Base-by-base conservation (phyloP, 2,329 filamentous ascomycete genomes). In the Penicillium sp. region DNA sequence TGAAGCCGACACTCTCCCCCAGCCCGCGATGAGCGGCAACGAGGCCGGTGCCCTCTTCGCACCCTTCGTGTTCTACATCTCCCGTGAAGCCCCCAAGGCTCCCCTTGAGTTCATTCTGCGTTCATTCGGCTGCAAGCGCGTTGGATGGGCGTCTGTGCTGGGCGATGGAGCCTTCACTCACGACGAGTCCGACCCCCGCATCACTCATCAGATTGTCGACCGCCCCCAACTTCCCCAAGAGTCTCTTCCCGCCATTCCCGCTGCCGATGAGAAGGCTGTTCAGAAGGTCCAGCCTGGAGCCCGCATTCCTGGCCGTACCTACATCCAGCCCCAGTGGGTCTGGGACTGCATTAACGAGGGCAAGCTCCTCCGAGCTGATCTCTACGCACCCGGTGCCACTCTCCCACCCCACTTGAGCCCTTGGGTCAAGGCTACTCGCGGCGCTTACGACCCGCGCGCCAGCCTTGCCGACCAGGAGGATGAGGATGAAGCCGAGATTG, bases 311-410 rank as follows among this genome's bases (percentile, higher is more conserved):
- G 91, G 91, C 32, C 80, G 93, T 57, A 88, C 83, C 56, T 98
- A 98, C 61, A 74, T 98, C 49, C 93, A 98, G 73, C 93, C 93
- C 19, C 93, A 98, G 68, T 98, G 94, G 91, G 83, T 98, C 4
- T 98, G 93, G 93, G 93, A 98, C 65, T 91, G 87, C 62, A 75
- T 95, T 67, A 98, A 98, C 67, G 87, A 93, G 40, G 88, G 88
- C 55, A 88, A 91, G 69, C 75, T 98, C 49, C 83, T 96, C 67
- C 80, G 86, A 57, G 82, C 90, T 29, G 88, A 96, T 64, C 72
- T 90, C 32, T 98, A 98, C 64, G 87, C 85, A 0, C 93, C 93
- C 2, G 93, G 93, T 17, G 85, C 90, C 17, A 84, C 88, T 58
- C 77, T 98, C 29, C 93, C 93, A 21, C 93, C 93, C 12, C 93